phyloP scores from a whole-genome alignment of 148 eudicot genomes.

The Talinum fruticosum region DNA sequence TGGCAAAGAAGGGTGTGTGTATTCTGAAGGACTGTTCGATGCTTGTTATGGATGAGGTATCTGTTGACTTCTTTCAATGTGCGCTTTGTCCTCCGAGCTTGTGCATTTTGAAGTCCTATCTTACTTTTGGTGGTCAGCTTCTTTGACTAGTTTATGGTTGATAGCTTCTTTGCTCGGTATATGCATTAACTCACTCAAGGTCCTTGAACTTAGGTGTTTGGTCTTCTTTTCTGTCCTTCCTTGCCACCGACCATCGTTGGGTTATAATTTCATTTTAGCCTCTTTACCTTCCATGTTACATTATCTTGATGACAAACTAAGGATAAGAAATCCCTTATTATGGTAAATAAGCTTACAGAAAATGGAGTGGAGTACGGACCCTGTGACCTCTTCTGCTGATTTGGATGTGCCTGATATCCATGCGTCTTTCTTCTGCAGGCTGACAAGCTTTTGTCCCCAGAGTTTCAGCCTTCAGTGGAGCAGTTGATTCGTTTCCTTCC shows the following conservation, averaged over 20 bases:
- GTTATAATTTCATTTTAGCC: neutral
- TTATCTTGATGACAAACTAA: neutral
- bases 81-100: neutral
- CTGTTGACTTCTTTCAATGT: neutral
- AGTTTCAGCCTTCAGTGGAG: constrained; percentile 75
- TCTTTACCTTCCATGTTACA: neutral
- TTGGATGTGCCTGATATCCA: constrained; percentile 22
- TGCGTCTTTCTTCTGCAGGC: constrained; percentile 46
- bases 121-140: neutral
- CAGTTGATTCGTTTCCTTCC: constrained; percentile 66
- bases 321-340: neutral
- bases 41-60: constrained; percentile 91
- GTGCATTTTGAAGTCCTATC: neutral
- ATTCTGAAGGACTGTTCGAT: constrained; percentile 64
- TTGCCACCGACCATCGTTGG: neutral
- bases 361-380: neutral
- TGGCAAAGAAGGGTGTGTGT: constrained; percentile 76
- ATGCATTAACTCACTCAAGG: neutral
- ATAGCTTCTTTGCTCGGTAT: neutral
- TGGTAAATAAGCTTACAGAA: neutral
- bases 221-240: neutral
- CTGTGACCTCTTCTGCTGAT: neutral
- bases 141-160: neutral
- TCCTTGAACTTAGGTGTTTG: neutral
- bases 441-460: constrained; percentile 74